Conservation (phyloP, 257 asterid species). For the Datura wrightii region DNA sequence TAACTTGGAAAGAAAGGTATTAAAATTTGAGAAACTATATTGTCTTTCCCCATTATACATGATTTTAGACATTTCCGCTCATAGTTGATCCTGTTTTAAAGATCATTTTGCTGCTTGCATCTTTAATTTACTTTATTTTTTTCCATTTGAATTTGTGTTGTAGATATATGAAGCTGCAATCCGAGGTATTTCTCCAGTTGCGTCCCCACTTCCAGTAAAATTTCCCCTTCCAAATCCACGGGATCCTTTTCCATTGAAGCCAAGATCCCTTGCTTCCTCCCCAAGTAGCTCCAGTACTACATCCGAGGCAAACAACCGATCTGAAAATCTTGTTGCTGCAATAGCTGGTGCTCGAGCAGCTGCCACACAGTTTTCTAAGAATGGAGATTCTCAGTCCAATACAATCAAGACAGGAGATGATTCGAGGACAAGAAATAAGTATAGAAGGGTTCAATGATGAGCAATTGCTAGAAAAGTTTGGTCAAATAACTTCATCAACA, state of each 20-base stretch:
- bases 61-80: background rate
- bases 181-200: constrained; percentile 68
- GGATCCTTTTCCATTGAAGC: constrained; percentile 66
- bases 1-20: constrained; percentile 86
- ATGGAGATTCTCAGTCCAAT: constrained; percentile 29
- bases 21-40: constrained; percentile 23
- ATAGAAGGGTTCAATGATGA: constrained; percentile 19
- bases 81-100: background rate
- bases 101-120: background rate
- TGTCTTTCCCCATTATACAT: background rate
- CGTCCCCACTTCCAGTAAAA: constrained; percentile 58
- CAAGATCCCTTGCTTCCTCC: constrained; percentile 59
- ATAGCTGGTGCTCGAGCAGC: constrained; percentile 84
- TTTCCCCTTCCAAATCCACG: constrained; percentile 69
- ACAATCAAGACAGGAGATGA: constrained; percentile 25
- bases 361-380: constrained; percentile 74
- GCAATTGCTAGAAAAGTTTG: background rate
- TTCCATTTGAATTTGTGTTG: background rate
- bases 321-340: constrained; percentile 68
- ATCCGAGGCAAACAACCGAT: constrained; percentile 50
- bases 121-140: background rate
- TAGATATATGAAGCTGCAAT: constrained; percentile 76
- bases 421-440: constrained; percentile 41
- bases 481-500: background rate
- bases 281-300: constrained; percentile 32